Percentiles rank a stretch among this genome's conserved stretches.
phyloP scores from a whole-genome alignment of 148 eudicot species.

The Vaccinium myrtillus region DNA sequence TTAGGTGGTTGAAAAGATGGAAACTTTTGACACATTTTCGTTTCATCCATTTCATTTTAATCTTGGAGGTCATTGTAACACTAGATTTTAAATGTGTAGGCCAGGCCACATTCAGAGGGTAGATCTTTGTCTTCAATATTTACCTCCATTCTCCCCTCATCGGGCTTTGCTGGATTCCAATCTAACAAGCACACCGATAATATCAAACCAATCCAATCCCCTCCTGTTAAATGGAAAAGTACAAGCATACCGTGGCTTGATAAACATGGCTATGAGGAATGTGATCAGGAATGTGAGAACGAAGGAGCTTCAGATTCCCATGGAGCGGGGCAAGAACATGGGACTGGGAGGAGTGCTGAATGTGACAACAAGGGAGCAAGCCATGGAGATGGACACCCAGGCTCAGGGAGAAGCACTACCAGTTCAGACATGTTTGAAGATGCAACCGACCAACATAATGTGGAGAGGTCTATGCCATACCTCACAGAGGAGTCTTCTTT shows the following conservation, averaged over 20 bases:
- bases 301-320: conserved; percentile 20
- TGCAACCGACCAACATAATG: conserved; percentile 39
- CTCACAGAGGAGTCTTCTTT: conserved; percentile 71
- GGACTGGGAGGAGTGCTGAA: conserved; percentile 30
- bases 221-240: conserved; percentile 64
- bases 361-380: conserved; percentile 11
- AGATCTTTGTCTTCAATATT: conserved; percentile 58
- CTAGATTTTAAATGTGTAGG: conserved; percentile 49
- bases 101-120: conserved; percentile 41
- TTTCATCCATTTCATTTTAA: neutral
- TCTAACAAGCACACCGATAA: conserved; percentile 35
- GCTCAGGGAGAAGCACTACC: conserved; percentile 35
- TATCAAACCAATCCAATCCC: conserved; percentile 39
- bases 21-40: neutral
- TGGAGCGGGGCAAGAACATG: conserved; percentile 31
- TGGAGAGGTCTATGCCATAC: conserved; percentile 52
- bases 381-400: conserved; percentile 26
- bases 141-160: conserved; percentile 52
- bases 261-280: conserved; percentile 36
- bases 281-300: conserved; percentile 26
- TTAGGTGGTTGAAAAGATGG: conserved; percentile 2
- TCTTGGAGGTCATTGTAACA: conserved; percentile 25
- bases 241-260: conserved; percentile 37
- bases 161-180: conserved; percentile 26
- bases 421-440: conserved; percentile 68